Conservation (phyloP, 257 asterid genomes). For the Primulina eburnea region DNA sequence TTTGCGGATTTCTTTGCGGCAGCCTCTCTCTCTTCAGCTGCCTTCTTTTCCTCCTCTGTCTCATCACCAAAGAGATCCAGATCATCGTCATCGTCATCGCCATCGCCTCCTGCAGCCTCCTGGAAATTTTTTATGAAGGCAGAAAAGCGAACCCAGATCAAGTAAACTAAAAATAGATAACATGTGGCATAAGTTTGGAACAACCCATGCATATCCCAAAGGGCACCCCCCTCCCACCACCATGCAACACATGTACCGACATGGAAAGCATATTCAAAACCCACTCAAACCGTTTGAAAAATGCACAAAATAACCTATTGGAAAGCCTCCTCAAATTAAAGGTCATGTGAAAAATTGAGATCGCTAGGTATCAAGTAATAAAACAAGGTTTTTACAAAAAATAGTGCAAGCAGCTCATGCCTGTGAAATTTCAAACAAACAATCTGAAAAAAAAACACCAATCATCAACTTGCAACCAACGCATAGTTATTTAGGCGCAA, state of each 20-base stretch:
- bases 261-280: neutral
- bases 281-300: neutral
- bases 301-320: neutral
- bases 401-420: too few species aligned
- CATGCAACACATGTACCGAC: neutral
- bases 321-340: neutral
- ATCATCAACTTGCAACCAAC: too few species aligned
- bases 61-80: constrained; percentile 93
- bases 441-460: too few species aligned
- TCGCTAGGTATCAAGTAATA: neutral
- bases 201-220: neutral
- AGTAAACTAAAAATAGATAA: neutral
- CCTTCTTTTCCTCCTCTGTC: constrained; percentile 97
- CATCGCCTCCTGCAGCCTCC: constrained; percentile 49
- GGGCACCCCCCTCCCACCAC: neutral
- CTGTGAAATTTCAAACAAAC: too few species aligned
- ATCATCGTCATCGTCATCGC: constrained; percentile 59
- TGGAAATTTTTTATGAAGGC: constrained; percentile 16
- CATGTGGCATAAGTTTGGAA: neutral
- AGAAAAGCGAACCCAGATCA: neutral
- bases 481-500: too few species aligned
- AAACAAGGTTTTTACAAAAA: too few species aligned
- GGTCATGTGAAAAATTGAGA: neutral
- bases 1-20: constrained; percentile 70
- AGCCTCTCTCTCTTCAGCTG: constrained; percentile 81